Conservation (phyloP, 345 rosid species). For the Murraya paniculata region DNA sequence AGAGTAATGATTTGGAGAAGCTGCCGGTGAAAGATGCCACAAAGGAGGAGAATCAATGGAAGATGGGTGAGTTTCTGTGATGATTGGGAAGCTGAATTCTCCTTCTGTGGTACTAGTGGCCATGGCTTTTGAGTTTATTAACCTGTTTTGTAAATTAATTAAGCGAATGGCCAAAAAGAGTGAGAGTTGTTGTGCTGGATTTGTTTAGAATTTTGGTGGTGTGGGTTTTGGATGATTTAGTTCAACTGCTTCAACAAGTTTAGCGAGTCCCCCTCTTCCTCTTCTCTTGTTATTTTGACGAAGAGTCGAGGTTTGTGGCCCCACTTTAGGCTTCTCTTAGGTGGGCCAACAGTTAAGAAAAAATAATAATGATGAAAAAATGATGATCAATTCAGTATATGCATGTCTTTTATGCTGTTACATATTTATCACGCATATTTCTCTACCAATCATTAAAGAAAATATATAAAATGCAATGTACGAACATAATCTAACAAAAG, state of each 20-base stretch:
- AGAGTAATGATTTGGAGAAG: constrained; percentile 16
- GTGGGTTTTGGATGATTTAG: constrained; percentile 34
- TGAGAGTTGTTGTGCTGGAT: constrained; percentile 2
- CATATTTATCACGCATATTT: too few species aligned
- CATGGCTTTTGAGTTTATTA: constrained; percentile 10
- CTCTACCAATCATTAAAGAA: too few species aligned
- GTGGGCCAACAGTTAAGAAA: background rate
- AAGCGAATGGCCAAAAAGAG: background rate
- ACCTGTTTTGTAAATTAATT: background rate
- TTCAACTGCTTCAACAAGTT: constrained; percentile 57
- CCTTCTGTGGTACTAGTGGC: constrained; percentile 17
- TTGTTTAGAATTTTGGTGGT: constrained; percentile 34
- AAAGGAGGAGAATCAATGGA: constrained; percentile 68
- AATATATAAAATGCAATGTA: too few species aligned
- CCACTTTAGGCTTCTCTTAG: constrained; percentile 5
- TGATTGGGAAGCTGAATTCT: constrained; percentile 74
- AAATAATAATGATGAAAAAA: background rate
- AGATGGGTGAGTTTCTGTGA: constrained; percentile 19
- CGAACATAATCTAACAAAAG: too few species aligned
- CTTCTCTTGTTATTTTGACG: background rate
- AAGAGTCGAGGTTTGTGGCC: constrained; percentile 14
- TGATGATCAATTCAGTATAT: background rate
- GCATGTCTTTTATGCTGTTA: too few species aligned
- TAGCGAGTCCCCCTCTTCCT: background rate
- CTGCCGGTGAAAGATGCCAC: constrained; percentile 51